Percentiles rank a stretch among this genome's conserved stretches.
These are phyloP conservation scores for Aspergillus homomorphus DNA, from an alignment of 495 filamentous ascomycete species.

Conservation along the genomic window DNA sequence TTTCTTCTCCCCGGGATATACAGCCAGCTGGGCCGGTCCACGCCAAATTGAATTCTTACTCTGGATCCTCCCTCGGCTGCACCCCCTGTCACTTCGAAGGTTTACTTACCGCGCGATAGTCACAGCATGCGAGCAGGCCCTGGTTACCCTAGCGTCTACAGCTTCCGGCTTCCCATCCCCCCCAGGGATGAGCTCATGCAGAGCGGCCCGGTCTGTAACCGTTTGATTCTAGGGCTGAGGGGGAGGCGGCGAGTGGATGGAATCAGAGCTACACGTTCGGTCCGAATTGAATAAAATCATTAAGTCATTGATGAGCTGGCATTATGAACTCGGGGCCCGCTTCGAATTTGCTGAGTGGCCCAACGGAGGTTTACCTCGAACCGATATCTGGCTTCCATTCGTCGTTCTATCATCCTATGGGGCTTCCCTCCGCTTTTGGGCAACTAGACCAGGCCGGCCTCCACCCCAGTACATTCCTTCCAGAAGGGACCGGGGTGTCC, in stretches of 20 bases:
- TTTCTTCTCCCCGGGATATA: neutral
- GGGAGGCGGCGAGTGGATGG: conserved; percentile 5
- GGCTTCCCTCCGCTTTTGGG: conserved; percentile 31
- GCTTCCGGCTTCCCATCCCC: conserved; percentile 8
- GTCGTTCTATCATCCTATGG: conserved; percentile 20
- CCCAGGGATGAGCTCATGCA: conserved; percentile 29
- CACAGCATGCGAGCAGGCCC: conserved; percentile 8
- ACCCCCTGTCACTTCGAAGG: conserved; percentile 11
- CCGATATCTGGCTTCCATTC: conserved; percentile 21
- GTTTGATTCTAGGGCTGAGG: conserved; percentile 21
- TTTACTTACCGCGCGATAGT: neutral
- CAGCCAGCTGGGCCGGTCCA: neutral
- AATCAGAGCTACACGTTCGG: conserved; percentile 1
- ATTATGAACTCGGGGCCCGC: conserved; percentile 23
- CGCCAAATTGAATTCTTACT: neutral
- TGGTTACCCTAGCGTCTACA: conserved; percentile 18
- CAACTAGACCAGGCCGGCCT: conserved; percentile 21
- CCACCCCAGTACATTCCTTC: conserved; percentile 16
- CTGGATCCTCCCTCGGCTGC: conserved; percentile 1
- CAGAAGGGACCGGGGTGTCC: conserved; percentile 15
- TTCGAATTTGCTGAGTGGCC: conserved; percentile 18
- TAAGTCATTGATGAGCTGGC: conserved; percentile 36
- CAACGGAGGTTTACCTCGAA: conserved; percentile 13
- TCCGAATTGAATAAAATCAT: conserved; percentile 14
- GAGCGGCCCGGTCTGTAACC: conserved; percentile 33